These are phyloP conservation scores for Sporobolus alterniflorus DNA, from an alignment of 202 grass and related monocot species.

Conservation along the genomic window DNA sequence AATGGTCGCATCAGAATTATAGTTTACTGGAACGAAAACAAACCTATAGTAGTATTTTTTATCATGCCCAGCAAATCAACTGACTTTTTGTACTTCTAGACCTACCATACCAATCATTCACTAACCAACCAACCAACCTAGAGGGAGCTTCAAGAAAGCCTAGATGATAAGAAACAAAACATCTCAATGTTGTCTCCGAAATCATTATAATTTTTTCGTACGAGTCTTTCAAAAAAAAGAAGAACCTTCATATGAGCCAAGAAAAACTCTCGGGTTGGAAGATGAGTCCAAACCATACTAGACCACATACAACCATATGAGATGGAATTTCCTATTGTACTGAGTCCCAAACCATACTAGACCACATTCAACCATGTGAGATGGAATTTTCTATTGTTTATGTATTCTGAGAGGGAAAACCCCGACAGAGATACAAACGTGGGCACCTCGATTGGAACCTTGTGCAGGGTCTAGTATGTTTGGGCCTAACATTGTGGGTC, in stretches of 20 bases:
- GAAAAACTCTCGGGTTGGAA: neutral
- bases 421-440: conserved; percentile 23
- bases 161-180: conserved; percentile 28
- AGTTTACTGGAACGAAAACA: neutral
- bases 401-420: conserved; percentile 17
- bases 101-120: conserved; percentile 18
- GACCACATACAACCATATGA: conserved; percentile 40
- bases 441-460: conserved; percentile 39
- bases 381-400: neutral
- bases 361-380: conserved; percentile 43
- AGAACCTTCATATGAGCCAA: too few species aligned
- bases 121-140: neutral
- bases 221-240: too few species aligned
- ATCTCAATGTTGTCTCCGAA: conserved; percentile 21
- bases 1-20: neutral
- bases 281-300: conserved; percentile 27
- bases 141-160: conserved; percentile 10
- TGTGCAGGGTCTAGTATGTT: conserved; percentile 34
- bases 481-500: conserved; percentile 47
- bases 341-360: conserved; percentile 30
- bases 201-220: neutral
- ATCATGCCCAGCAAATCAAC: neutral
- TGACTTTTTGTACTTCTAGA: conserved; percentile 11
- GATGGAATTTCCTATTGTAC: too few species aligned
- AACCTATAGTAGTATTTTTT: neutral